A percentile compares a stretch with the other conserved stretches of the same genome.
These are phyloP conservation scores for Nicotiana tabacum DNA, from an alignment of 257 asterid genomes.

Conservation along the genomic window DNA sequence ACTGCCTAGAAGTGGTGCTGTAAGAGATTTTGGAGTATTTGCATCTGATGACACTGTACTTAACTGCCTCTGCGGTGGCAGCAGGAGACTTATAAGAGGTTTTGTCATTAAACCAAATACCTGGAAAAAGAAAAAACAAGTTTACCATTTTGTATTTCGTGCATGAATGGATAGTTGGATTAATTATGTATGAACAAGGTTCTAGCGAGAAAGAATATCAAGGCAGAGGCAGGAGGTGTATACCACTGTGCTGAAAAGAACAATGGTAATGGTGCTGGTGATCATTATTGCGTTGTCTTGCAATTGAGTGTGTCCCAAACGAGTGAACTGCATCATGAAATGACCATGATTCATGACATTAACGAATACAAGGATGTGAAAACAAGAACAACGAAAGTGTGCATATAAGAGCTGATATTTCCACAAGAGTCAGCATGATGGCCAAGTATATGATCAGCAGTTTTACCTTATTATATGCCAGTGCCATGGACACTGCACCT, in stretches of 20 bases:
- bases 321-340: constrained; percentile 30
- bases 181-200: not conserved
- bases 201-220: not conserved
- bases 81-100: constrained; percentile 31
- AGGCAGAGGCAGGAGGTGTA: not conserved
- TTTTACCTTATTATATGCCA: constrained; percentile 40
- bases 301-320: constrained; percentile 24
- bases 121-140: constrained; percentile 6
- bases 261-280: constrained; percentile 38
- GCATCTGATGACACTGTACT: constrained; percentile 24
- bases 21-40: constrained; percentile 23
- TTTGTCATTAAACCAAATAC: constrained; percentile 38
- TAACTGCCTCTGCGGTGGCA: constrained; percentile 21
- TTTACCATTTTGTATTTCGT: not conserved
- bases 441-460: not conserved
- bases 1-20: constrained; percentile 20
- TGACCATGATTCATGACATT: not conserved
- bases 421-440: not conserved
- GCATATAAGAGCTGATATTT: not conserved
- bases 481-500: constrained; percentile 44
- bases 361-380: not conserved
- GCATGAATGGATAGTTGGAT: not conserved
- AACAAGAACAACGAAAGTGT: not conserved
- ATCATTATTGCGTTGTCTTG: constrained; percentile 40
- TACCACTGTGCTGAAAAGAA: constrained; percentile 45